Conservation (phyloP, 78 protist species). For the Tieghemostelium lacteum region DNA sequence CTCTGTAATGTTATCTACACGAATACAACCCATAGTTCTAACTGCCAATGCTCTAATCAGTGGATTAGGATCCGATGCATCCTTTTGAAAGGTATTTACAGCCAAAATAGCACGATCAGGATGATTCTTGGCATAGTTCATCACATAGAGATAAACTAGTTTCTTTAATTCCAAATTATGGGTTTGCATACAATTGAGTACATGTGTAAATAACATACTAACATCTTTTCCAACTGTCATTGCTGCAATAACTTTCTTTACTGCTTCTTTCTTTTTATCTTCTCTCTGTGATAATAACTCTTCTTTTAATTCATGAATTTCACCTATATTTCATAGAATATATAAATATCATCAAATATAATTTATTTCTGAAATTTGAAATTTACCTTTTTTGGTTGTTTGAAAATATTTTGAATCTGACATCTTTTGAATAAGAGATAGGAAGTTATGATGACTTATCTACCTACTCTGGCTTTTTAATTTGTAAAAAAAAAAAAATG, state of each 20-base stretch:
- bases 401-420: constrained; percentile 80
- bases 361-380: too few relatives aligned
- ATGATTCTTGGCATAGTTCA: constrained; percentile 98
- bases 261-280: constrained; percentile 93
- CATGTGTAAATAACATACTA: constrained; percentile 90
- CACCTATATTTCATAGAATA: constrained; percentile 80
- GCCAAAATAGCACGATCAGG: constrained; percentile 99
- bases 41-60: constrained; percentile 99
- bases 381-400: constrained; percentile 75
- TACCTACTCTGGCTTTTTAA: too few relatives aligned
- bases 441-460: too few relatives aligned
- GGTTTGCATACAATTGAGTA: constrained; percentile 96
- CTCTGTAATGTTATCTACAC: constrained; percentile 96
- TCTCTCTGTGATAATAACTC: constrained; percentile 81
- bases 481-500: too few relatives aligned
- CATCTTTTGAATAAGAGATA: constrained; percentile 38
- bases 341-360: too few relatives aligned
- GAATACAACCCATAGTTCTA: constrained; percentile 99
- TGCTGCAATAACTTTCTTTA: constrained; percentile 98
- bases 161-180: constrained; percentile 97
- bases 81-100: constrained; percentile 98
- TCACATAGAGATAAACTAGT: constrained; percentile 98
- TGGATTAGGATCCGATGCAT: constrained; percentile 96
- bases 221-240: constrained; percentile 99
- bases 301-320: constrained; percentile 83